Conservation (phyloP, 1,139 yeast species). For the Suhomyces bolitotheri region DNA sequence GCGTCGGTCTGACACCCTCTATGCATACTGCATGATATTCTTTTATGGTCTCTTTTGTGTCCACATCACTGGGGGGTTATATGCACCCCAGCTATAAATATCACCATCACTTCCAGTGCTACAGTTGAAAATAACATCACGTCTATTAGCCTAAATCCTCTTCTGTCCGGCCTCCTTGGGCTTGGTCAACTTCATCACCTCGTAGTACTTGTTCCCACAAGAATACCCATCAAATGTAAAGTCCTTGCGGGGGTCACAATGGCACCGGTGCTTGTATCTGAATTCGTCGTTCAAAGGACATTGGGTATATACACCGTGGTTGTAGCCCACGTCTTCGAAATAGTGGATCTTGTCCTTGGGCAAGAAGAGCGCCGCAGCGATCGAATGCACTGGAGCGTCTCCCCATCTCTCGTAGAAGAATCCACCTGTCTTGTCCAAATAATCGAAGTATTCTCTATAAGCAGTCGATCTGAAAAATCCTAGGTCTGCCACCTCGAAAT, state of each 20-base stretch:
- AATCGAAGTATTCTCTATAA: conserved; percentile 67
- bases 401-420: conserved; percentile 97
- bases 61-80: too few relatives aligned
- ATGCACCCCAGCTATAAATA: too few relatives aligned
- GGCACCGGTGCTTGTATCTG: conserved; percentile 49
- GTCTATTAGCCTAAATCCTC: too few relatives aligned
- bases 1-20: too few relatives aligned
- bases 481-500: conserved; percentile 80
- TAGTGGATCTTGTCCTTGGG: conserved; percentile 68
- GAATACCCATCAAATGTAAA: conserved; percentile 57
- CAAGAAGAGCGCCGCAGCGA: conserved; percentile 74
- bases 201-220: conserved; percentile 53
- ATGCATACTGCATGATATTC: too few relatives aligned
- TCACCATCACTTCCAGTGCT: too few relatives aligned
- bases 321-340: conserved; percentile 82
- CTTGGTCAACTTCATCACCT: conserved; percentile 42
- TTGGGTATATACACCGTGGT: conserved; percentile 63
- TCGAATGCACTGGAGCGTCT: conserved; percentile 89
- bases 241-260: conserved; percentile 50
- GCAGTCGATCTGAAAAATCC: conserved; percentile 73
- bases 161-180: conserved; percentile 32
- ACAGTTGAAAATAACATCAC: too few relatives aligned
- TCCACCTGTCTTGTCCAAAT: conserved; percentile 76
- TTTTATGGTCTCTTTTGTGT: too few relatives aligned
- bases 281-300: conserved; percentile 52